A percentile compares a stretch with the other conserved stretches of the same genome.
Evolutionary conservation across 192 early-diverging fungal genomes (phyloP).

Genomic region (Lunasporangiospora selenospora): DNA sequence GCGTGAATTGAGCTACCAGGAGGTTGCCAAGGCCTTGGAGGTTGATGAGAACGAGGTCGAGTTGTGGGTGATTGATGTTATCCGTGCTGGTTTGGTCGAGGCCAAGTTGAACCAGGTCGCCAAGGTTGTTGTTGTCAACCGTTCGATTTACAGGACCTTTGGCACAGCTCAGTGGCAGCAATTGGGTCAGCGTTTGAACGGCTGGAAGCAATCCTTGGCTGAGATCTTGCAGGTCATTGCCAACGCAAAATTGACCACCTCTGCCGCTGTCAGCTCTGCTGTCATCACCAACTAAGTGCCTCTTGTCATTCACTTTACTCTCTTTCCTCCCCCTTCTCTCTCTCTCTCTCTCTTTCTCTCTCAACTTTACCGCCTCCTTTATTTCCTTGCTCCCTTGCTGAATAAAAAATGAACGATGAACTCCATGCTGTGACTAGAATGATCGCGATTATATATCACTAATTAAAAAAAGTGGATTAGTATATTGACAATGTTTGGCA

Average conservation of each 20-base stretch:
- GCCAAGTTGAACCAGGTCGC: conserved; percentile 94
- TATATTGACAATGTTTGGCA: too few relatives aligned
- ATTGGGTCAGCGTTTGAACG: conserved; percentile 68
- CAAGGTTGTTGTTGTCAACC: conserved; percentile 79
- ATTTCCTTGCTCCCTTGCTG: not conserved
- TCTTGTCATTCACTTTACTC: not conserved
- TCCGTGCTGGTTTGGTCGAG: conserved; percentile 91
- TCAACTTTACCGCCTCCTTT: not conserved
- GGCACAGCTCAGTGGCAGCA: conserved; percentile 83
- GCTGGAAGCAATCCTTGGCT: conserved; percentile 83
- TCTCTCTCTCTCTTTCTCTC: not conserved
- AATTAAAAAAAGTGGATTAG: too few relatives aligned
- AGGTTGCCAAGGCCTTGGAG: conserved; percentile 77
- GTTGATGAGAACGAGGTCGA: conserved; percentile 87
- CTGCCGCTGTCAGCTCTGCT: conserved; percentile 42
- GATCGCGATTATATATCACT: too few relatives aligned
- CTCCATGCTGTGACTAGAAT: too few relatives aligned
- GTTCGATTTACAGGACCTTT: conserved; percentile 88
- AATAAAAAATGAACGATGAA: too few relatives aligned
- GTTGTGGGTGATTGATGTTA: conserved; percentile 95
- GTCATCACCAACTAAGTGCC: conserved; percentile 28
- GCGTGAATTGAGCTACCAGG: conserved; percentile 72
- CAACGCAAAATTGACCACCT: conserved; percentile 80
- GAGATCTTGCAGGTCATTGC: conserved; percentile 86
- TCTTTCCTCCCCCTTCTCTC: not conserved